Conservation (phyloP, 495 filamentous ascomycete species). For the Podospora anserina region DNA sequence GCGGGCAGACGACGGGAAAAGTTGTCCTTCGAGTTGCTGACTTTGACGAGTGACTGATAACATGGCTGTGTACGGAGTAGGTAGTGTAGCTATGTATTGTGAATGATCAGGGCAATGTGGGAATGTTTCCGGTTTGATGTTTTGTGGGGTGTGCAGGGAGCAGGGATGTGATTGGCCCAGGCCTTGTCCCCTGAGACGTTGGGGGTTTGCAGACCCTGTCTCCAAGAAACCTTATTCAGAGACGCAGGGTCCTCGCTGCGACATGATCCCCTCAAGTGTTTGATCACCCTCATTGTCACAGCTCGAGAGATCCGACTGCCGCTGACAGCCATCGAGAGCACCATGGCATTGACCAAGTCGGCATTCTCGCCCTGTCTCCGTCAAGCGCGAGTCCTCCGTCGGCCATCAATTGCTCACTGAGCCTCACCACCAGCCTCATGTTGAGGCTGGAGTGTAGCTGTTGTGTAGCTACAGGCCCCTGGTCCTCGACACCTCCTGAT, state of each 20-base stretch:
- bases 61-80: no score
- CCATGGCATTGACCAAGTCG: neutral
- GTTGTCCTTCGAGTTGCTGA: slow-evolving; percentile 52
- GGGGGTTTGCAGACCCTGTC: slow-evolving; percentile 3
- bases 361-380: neutral
- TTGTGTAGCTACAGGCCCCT: no score
- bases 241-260: slow-evolving; percentile 12
- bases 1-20: slow-evolving; percentile 63
- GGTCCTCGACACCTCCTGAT: neutral
- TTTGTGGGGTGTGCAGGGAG: slow-evolving; percentile 15
- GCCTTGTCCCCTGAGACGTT: slow-evolving; percentile 18
- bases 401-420: no score
- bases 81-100: neutral
- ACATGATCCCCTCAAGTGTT: slow-evolving; percentile 22
- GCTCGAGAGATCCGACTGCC: neutral
- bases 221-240: slow-evolving; percentile 7
- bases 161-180: slow-evolving; percentile 16
- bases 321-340: neutral
- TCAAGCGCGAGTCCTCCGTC: no score
- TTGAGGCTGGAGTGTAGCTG: neutral
- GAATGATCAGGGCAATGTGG: neutral
- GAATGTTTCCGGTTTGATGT: slow-evolving; percentile 21
- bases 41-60: neutral
- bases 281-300: slow-evolving; percentile 30
- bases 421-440: neutral